Evolutionary conservation across 805 yeast genomes (phyloP), one percentile per base, ranked within the genome.

Genomic region (Aciculoconidium aculeatum): DNA sequence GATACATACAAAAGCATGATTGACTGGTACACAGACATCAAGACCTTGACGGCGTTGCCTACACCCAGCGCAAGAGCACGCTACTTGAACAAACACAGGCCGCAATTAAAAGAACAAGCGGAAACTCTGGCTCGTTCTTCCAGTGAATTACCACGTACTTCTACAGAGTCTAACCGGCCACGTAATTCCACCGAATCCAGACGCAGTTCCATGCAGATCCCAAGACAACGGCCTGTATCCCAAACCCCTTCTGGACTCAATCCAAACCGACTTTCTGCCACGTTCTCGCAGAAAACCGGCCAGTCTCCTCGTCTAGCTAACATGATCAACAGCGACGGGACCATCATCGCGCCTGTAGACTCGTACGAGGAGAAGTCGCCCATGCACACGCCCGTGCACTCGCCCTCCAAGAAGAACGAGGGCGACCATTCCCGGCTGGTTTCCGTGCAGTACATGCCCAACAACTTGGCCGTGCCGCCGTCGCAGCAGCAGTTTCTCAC

Each of bases 21-120:
- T 52, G 70, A 66, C 21, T 90, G 98, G 98, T 84, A 73, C 55
- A 73, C 73, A 41, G 94, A 83, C 48, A 66, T 90, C 41, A 77
- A 78, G 50, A 65, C 64, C 26, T 64, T 87, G 42, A 80, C 92
- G 2, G 56, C 68, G 10, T 63, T 81, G 35, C 63, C 78, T 12
- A 71, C 72, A n/a, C 76, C 85, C 2, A 58, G 67, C 15, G 67
- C 79, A 9, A 66, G 84, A 47, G 67, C 79, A 1, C 59, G 67
- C 27, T 61, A 41, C 31, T 40, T 61, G 32, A 40, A 40, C 27
- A 59, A 57, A 38, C 49, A 40, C 22, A 26, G 30, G 31, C 42
- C 21, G 30, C 40, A 27, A 25, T 25, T 31, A 17, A 16, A 30
- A 6, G 28, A 12, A n/a, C 20, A 29, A 10, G 20, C 38, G 10